Conservation (phyloP, 1,284 basidiomycete genomes). For the Sphagnurus paluster region DNA sequence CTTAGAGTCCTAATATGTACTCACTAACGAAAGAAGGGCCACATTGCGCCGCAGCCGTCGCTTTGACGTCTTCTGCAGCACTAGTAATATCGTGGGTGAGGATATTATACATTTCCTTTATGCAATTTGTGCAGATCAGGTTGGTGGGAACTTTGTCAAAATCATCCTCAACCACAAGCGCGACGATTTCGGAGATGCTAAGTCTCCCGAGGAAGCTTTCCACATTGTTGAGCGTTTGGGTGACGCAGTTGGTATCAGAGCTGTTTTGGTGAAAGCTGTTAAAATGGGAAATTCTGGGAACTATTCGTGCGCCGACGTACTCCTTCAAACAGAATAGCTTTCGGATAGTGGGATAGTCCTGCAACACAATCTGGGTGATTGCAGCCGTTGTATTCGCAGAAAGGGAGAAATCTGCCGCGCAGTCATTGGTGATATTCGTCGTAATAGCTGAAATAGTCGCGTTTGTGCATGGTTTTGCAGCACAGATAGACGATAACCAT, state of each 20-base stretch:
- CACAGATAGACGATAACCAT: constrained; percentile 61
- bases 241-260: constrained; percentile 49
- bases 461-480: constrained; percentile 56
- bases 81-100: constrained; percentile 38
- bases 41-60: constrained; percentile 42
- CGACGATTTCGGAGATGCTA: constrained; percentile 25
- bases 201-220: constrained; percentile 43
- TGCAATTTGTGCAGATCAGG: constrained; percentile 55
- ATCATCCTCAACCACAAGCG: constrained; percentile 17
- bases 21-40: constrained; percentile 52
- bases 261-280: constrained; percentile 15
- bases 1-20: constrained; percentile 13
- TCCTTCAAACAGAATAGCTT: constrained; percentile 56
- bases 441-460: constrained; percentile 46
- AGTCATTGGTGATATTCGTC: constrained; percentile 50
- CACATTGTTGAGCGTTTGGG: constrained; percentile 50
- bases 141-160: constrained; percentile 37
- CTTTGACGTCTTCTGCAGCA: constrained; percentile 28
- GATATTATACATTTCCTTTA: constrained; percentile 52
- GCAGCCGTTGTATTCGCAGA: constrained; percentile 19
- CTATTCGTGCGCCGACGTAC: constrained; percentile 36
- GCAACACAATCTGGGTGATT: constrained; percentile 33
- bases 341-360: constrained; percentile 54
- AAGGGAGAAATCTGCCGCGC: constrained; percentile 48
- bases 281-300: neutral